Base-by-base conservation (phyloP, 192 early-diverging fungal genomes). In the Glomus cerebriforme region DNA sequence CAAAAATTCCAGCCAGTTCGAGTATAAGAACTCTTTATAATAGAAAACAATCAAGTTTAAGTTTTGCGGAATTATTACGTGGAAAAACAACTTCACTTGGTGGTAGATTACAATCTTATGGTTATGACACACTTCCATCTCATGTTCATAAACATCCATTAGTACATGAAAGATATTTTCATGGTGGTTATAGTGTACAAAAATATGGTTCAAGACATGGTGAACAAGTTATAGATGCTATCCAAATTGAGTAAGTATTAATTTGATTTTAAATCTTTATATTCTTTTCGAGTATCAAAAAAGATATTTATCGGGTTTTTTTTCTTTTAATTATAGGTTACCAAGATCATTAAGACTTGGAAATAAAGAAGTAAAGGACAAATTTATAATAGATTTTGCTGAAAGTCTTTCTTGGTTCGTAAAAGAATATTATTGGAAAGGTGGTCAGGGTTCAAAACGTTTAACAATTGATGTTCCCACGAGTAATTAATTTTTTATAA, bases 51-150 rank as follows among this genome's bases (percentile, higher is more conserved):
- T 12, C 39, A 1, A 12, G 1, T 24, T 37, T 72, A 15, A 72
- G 32, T 24, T 72, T 72, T 34, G 39, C 70, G 6, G 22, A 29
- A 39, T 29, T 72, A 39, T 19, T 72, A 24, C 70, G 70, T 2
- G 47, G 27, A 0, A 37, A 72, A 22, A 29, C 39, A 22, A 2
- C 39, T 26, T 72, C 70, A 2, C 34, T 72, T 22, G 70, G 70
- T n/a, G 70, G 70, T 47, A 29, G 70, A 17, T 45, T 72, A 49
- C 70, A 72, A 72, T 39, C n/a, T 24, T 72, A 32, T n/a, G 70
- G 70, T 12, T 72, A 72, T 24, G 35, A 72, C 10, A 45, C 70
- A 26, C 19, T 72, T 22, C 70, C 70, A 22, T 72, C 70, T 45
- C 70, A 72, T 32, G 70, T 34, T 45, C 70, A 72, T 54, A 10